Conservation (phyloP, 257 asterid species). For the Solanum neorickii region DNA sequence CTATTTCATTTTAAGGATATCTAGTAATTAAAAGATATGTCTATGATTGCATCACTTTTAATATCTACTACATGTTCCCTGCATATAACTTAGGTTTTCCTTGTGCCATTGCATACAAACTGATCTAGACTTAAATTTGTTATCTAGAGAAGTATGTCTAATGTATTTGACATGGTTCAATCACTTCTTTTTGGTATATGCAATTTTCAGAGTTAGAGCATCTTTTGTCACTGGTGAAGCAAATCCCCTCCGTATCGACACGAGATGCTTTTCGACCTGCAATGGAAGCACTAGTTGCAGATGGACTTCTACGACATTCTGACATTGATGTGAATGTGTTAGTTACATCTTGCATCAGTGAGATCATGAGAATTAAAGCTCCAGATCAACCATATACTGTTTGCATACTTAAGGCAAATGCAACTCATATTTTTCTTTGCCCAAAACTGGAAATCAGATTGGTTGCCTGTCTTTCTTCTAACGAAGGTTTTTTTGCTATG, state of each 20-base stretch:
- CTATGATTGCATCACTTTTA: neutral
- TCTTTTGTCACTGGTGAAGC: too few species aligned
- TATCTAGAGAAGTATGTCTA: too few species aligned
- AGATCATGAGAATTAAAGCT: conserved; percentile 13
- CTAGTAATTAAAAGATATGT: too few species aligned
- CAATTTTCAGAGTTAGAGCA: too few species aligned
- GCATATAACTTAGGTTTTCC: neutral
- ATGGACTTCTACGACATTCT: too few species aligned
- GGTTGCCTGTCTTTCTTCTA: neutral
- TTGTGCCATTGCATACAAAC: neutral
- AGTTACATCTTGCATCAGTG: conserved; percentile 15
- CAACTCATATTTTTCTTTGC: neutral
- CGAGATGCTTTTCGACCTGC: too few species aligned
- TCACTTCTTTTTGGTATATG: too few species aligned
- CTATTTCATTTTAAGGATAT: too few species aligned
- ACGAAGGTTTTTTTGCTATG: neutral
- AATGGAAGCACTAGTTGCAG: too few species aligned
- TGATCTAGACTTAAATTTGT: too few species aligned
- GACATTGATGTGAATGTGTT: neutral
- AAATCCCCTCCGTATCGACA: too few species aligned
- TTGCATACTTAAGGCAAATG: neutral
- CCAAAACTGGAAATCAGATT: neutral
- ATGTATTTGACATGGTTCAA: too few species aligned
- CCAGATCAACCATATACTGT: conserved; percentile 10
- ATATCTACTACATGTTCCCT: neutral